Evolutionary conservation across 345 rosid genomes (phyloP).

Genomic region (Linum lewisii): DNA sequence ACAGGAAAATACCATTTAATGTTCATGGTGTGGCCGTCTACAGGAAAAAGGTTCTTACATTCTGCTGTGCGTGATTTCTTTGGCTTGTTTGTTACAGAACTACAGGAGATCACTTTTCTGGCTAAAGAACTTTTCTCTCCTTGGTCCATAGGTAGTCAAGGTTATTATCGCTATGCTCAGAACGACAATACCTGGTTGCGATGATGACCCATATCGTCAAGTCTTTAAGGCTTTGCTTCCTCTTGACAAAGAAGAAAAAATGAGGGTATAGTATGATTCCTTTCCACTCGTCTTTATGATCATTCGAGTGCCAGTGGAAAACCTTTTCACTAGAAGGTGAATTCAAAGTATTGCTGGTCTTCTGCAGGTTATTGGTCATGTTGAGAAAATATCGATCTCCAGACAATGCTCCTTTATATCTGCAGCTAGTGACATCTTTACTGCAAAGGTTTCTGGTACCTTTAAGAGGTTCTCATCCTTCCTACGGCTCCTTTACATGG

Average conservation of each 20-base stretch:
- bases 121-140: conserved; percentile 10
- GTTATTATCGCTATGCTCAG: conserved; percentile 74
- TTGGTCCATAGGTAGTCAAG: conserved; percentile 45
- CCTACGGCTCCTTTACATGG: neutral
- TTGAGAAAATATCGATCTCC: conserved; percentile 60
- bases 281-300: neutral
- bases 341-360: neutral
- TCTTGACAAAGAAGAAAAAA: conserved; percentile 76
- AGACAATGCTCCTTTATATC: conserved; percentile 74
- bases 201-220: conserved; percentile 69
- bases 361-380: conserved; percentile 40
- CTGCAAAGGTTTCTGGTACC: conserved; percentile 92
- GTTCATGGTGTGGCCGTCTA: conserved; percentile 89
- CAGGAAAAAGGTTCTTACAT: conserved; percentile 64
- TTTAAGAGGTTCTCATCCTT: conserved; percentile 62
- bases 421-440: conserved; percentile 72
- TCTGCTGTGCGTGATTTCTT: neutral
- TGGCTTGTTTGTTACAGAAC: neutral
- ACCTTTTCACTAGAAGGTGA: neutral
- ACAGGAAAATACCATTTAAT: conserved; percentile 87
- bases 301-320: neutral
- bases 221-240: conserved; percentile 86
- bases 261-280: conserved; percentile 34
- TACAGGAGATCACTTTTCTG: conserved; percentile 1
- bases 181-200: conserved; percentile 64